Evolutionary conservation across 1,284 basidiomycete genomes (phyloP).

Genomic region (Meripilus lineatus): DNA sequence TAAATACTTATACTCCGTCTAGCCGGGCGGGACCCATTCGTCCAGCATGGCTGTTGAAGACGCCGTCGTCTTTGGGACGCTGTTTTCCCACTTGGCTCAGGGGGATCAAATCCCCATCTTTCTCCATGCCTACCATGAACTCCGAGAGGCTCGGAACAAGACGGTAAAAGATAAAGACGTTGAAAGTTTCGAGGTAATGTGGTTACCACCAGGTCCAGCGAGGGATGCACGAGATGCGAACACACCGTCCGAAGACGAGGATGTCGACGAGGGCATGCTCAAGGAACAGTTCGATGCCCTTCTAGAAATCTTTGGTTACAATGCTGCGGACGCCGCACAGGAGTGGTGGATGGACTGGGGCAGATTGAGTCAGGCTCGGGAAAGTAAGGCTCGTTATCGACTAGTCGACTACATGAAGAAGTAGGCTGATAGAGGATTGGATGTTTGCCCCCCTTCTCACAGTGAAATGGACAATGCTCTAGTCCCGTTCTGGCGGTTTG

Average conservation of each 20-base stretch:
- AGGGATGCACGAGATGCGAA: constrained; percentile 15
- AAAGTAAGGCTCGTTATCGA: too few species aligned
- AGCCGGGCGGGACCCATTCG: constrained; percentile 22
- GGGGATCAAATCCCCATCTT: constrained; percentile 18
- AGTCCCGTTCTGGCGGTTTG: too few species aligned
- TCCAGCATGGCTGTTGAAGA: constrained; percentile 25
- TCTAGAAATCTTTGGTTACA: constrained; percentile 9
- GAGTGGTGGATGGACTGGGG: constrained; percentile 5
- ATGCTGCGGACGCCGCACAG: constrained; percentile 1
- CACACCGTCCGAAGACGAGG: constrained; percentile 9
- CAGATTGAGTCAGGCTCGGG: constrained; percentile 1
- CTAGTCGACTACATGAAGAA: too few species aligned
- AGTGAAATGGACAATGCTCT: too few species aligned
- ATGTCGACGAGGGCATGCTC: constrained; percentile 15
- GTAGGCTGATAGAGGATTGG: too few species aligned
- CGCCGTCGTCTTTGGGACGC: constrained; percentile 22
- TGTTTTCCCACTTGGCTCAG: constrained; percentile 20
- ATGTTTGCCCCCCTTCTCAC: too few species aligned
- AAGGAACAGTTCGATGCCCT: constrained; percentile 15
- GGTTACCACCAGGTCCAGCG: constrained; percentile 15
- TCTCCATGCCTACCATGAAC: constrained; percentile 23
- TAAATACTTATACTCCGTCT: background rate
- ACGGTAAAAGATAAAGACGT: constrained; percentile 15
- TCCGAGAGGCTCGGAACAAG: constrained; percentile 18
- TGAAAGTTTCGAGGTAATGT: constrained; percentile 11